phyloP scores from a whole-genome alignment of 2,329 filamentous ascomycete species.

The Hypoxylon sp. region DNA sequence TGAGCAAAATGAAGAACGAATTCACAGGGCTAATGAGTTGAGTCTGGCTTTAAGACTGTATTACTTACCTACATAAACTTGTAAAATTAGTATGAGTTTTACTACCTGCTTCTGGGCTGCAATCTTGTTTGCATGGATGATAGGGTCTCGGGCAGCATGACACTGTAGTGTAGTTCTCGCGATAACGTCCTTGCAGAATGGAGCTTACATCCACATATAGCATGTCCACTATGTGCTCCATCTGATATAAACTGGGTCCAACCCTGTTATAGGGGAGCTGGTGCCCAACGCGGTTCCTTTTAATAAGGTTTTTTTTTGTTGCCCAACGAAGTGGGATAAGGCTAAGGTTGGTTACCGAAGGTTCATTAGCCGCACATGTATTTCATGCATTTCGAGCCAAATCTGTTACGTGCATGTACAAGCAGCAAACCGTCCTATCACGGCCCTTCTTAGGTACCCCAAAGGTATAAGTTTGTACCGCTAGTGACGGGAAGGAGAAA shows the following conservation, averaged over 20 bases:
- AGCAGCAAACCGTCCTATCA: slow-evolving; percentile 18
- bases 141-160: not conserved
- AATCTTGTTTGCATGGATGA: not conserved
- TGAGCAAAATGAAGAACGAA: slow-evolving; percentile 15
- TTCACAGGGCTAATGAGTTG: slow-evolving; percentile 11
- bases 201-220: no score
- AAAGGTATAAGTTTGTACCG: slow-evolving; percentile 26
- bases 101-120: not conserved
- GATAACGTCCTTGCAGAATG: not conserved
- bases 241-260: slow-evolving; percentile 9
- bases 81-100: not conserved
- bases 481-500: slow-evolving; percentile 4
- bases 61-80: not conserved
- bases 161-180: not conserved
- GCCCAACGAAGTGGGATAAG: slow-evolving; percentile 29
- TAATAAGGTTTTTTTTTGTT: slow-evolving; percentile 23
- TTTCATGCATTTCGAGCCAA: slow-evolving; percentile 28
- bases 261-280: slow-evolving; percentile 21
- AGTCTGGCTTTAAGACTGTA: not conserved
- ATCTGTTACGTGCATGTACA: slow-evolving; percentile 37
- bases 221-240: not conserved
- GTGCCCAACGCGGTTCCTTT: slow-evolving; percentile 32
- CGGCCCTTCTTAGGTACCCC: slow-evolving; percentile 1
- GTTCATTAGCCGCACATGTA: slow-evolving; percentile 34
- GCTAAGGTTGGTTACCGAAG: slow-evolving; percentile 28